These are phyloP conservation scores for Cladosporium phlei DNA, from an alignment of 2,329 filamentous ascomycete genomes.

Conservation along the genomic window DNA sequence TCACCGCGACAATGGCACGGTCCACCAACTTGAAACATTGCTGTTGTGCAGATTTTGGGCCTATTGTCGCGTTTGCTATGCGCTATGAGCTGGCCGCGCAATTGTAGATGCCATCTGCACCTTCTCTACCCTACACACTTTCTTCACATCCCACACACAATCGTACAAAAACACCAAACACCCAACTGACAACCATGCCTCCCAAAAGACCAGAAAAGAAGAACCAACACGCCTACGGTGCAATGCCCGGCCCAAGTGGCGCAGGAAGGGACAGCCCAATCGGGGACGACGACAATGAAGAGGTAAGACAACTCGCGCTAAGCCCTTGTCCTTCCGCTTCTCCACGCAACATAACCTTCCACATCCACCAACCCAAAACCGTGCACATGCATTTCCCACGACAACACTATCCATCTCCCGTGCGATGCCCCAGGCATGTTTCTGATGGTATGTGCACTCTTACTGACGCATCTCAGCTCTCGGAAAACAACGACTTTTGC, in stretches of 20 bases:
- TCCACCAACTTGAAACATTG: neutral
- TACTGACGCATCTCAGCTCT: constrained; percentile 36
- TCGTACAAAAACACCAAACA: constrained; percentile 12
- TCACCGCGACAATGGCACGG: constrained; percentile 11
- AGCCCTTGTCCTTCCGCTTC: constrained; percentile 15
- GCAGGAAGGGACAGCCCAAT: constrained; percentile 58
- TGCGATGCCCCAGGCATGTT: constrained; percentile 17
- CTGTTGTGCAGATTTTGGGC: constrained; percentile 12
- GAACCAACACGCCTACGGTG: constrained; percentile 63
- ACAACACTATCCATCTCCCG: constrained; percentile 23
- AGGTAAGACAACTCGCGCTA: constrained; percentile 43
- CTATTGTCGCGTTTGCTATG: constrained; percentile 18
- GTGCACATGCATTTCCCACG: constrained; percentile 31
- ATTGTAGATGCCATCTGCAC: neutral
- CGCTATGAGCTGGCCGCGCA: constrained; percentile 17
- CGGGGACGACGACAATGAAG: constrained; percentile 54
- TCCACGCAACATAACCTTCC: constrained; percentile 18
- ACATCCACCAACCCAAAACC: constrained; percentile 17
- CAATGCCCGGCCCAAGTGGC: constrained; percentile 61
- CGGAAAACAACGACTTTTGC: constrained; percentile 83
- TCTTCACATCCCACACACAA: constrained; percentile 12
- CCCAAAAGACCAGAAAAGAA: constrained; percentile 67
- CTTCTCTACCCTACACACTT: neutral
- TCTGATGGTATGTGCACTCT: constrained; percentile 12
- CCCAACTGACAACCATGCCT: constrained; percentile 23